Conservation (phyloP, 1,284 basidiomycete species). For the Cutaneotrichosporon cyanovorans region DNA sequence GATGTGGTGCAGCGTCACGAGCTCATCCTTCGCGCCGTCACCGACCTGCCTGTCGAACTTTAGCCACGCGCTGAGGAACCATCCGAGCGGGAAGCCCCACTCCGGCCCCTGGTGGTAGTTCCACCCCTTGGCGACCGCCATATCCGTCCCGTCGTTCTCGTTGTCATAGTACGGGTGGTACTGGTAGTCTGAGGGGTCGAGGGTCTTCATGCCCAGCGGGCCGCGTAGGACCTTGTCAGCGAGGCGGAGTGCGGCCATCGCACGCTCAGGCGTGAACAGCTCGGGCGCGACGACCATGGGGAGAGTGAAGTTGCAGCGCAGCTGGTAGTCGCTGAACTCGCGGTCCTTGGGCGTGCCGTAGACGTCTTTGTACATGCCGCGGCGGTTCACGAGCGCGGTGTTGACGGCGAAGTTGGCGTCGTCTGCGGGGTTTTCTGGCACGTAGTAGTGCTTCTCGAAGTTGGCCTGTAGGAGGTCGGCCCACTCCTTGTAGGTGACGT, state of each 20-base stretch:
- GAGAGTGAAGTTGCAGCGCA: conserved; percentile 85
- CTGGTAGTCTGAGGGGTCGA: conserved; percentile 75
- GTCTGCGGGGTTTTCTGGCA: conserved; percentile 68
- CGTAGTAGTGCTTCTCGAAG: conserved; percentile 86
- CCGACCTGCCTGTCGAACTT: conserved; percentile 61
- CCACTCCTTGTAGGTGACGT: conserved; percentile 89
- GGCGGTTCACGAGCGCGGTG: conserved; percentile 67
- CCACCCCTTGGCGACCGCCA: conserved; percentile 75
- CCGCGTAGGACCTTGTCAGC: conserved; percentile 68
- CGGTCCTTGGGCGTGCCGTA: conserved; percentile 76
- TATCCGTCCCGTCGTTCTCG: conserved; percentile 75
- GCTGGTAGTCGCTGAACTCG: conserved; percentile 95
- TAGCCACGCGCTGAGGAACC: conserved; percentile 87
- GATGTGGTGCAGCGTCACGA: conserved; percentile 68
- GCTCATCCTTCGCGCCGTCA: conserved; percentile 45
- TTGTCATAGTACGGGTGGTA: conserved; percentile 89
- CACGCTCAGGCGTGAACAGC: conserved; percentile 74
- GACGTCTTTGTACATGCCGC: conserved; percentile 98
- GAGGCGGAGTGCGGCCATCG: conserved; percentile 65
- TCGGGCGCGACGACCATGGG: conserved; percentile 97
- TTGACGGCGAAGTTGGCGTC: conserved; percentile 69
- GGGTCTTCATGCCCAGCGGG: conserved; percentile 88
- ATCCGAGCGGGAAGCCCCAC: conserved; percentile 91
- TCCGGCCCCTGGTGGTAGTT: conserved; percentile 63
- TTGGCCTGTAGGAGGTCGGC: conserved; percentile 69